These are phyloP conservation scores for Aspergillus sclerotialis DNA, from an alignment of 2,329 filamentous ascomycete species.

Conservation along the genomic window DNA sequence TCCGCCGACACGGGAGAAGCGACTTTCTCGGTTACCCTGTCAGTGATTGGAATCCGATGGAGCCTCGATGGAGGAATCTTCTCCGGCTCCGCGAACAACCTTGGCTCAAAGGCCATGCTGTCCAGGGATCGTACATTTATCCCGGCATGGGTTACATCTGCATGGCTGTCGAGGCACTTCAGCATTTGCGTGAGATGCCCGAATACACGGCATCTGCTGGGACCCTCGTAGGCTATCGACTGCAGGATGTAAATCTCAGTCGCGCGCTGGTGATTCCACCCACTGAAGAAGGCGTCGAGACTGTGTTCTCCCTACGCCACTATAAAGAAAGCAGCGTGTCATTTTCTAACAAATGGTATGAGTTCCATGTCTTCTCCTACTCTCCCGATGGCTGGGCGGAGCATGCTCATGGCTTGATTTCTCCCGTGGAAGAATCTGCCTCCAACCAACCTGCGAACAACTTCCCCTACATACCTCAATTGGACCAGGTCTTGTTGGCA, in stretches of 20 bases:
- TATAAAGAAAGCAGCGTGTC: not conserved
- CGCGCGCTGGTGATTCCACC: not conserved
- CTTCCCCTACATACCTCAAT: too few species aligned
- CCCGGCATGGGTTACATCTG: not conserved
- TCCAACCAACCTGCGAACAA: too few species aligned
- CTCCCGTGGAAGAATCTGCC: not conserved
- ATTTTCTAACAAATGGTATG: not conserved
- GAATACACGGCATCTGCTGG: too few species aligned
- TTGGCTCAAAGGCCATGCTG: constrained; percentile 1
- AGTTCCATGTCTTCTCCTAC: not conserved
- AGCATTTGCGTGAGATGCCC: too few species aligned
- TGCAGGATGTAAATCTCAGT: not conserved
- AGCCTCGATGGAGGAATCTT: constrained; percentile 2
- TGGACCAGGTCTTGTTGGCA: constrained; percentile 1
- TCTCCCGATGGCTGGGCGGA: not conserved
- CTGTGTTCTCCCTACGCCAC: not conserved
- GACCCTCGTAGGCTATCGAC: too few species aligned
- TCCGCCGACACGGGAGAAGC: too few species aligned
- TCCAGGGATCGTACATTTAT: not conserved
- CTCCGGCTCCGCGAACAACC: constrained; percentile 1
- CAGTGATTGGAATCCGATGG: not conserved
- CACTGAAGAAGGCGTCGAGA: not conserved
- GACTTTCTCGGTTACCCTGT: too few species aligned
- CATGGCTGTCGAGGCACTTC: not conserved
- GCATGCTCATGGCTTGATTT: not conserved